Evolutionary conservation across 2,329 filamentous ascomycete genomes (phyloP), one percentile per base, ranked within the genome.

Genomic region (Bipolaris bicolor): DNA sequence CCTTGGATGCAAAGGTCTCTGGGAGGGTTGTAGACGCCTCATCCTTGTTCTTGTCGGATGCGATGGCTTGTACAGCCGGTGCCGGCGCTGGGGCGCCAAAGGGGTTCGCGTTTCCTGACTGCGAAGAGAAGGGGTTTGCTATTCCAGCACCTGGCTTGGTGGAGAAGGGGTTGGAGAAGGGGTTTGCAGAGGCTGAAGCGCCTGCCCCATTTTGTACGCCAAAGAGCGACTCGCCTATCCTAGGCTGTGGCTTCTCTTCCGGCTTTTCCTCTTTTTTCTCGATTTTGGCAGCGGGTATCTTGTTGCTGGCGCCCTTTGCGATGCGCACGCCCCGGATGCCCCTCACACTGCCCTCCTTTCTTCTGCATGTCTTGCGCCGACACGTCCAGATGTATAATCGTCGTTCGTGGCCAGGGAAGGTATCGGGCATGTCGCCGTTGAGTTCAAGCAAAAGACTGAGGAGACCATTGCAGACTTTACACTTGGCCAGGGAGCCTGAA

Each of bases 361-460:
- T 84, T 68, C 90, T 86, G 73, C 95, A 99, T 10, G 86, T 81
- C 75, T 90, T 91, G 64, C 86, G 84, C 57, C 87, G 85, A 76
- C 95, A 99, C 16, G 86, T 86, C 75, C 96, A 92, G 11, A 99
- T 82, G 71, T 97, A 98, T 16, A 99, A 75, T 60, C 94, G 86
- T 65, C 95, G 84, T 70, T 97, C 92, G 77, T 98, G 91, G 54
- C 88, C 87, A 1, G 92, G 90, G 70, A 97, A 97, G 47, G 87
- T 84, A 53, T 94, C 90, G 13, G 92, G 93, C 3, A 98, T 83
- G 73, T 97, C 92, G 68, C 87, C 93, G 77, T 99, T 92, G 26
- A 99, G 84, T 77, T 99, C 92, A 45, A 99, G 84, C 3, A 99
- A 85, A 10, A 98, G 83, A 1, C 87, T 88, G 86, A 97, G 92